Base-by-base conservation (phyloP, 371 early-diverging fungal genomes). In the Rhizopus stolonifer region DNA sequence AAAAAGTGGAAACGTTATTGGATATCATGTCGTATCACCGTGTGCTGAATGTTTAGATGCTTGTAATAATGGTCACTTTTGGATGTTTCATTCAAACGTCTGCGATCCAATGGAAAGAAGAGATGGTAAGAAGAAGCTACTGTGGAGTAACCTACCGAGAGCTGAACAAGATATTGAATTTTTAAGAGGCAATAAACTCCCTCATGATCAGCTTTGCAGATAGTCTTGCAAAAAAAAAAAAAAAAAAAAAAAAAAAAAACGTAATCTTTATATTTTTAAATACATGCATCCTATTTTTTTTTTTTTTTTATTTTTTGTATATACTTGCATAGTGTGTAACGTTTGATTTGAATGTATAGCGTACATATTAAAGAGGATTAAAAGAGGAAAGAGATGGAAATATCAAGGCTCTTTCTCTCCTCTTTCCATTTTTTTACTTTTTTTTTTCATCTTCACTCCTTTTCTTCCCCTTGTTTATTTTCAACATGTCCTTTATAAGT, bases 51-150 rank as follows among this genome's bases (percentile, higher is more conserved):
- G 98, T 65, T 77, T 97, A 32, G 88, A 87, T 24, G 82, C 92
- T 25, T 91, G 94, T 61, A 94, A 96, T 76, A 98, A 95, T 66
- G 96, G 98, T 4, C 98, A 97, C 64, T 92, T 95, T 62, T 96
- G 95, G 95, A 97, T 98, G 95, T 98, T 96, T 64, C 86, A 92
- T 59, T 87, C 87, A 0, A 94, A 90, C 40, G 85, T 83, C 9
- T 93, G 96, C 22, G 58, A 64, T 8, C 63, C 84, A 29, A 51
- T 63, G 15, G 84, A 83, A 36, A 61, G 84, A 44, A 25, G 65
- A 22, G 84, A 82, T 49, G 31, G 44, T 21, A 57, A 64, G 9
- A 79, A 52, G 48, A 25, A 60, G 58, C 42, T 62, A 45, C 18
- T 81, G 6, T 81, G 81, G 81, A 79, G 73, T 18, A 61, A 72